Base-by-base conservation (phyloP, 192 early-diverging fungal species). In the Lobulomyces angularis region DNA sequence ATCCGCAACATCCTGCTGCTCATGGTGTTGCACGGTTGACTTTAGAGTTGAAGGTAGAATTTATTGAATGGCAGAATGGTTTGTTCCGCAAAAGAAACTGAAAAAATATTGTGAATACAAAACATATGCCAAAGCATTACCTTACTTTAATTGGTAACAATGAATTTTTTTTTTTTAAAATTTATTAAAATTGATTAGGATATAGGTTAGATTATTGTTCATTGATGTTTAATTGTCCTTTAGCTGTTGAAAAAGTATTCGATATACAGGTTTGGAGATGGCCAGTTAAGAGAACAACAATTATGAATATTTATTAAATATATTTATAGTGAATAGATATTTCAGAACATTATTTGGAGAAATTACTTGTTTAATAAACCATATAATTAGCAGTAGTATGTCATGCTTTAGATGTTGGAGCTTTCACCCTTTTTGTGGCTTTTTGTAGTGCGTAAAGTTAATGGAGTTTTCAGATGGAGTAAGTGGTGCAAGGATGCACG, bases 381-480 rank as follows among this genome's bases (percentile, higher is more conserved):
- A 97, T 69, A 89, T 90, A 55, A 97, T 97, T n/a, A 90, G 87
- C 94, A 20, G 62, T 92, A 21, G 91, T 86, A 53, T 80, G 88
- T 19, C 94, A 97, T 61, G 88, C 90, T 35, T 77, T 97, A 75
- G 94, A 97, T 59, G 90, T 97, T 24, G 94, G 94, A 48, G 94
- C 90, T 20, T 67, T 95, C 64, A 92, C 94, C 94, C 39, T 93
- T 97, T 71, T 67, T 97, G 59, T 97, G 89, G 78, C 79, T 95
- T 82, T 95, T 97, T 52, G 94, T 95, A 72, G 94, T 95, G 68
- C 88, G 94, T 58, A 90, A 89, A 91, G 63, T 65, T 90, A 48
- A 97, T 97, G 85, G 94, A 97, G 74, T 94, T 90, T 51, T 97
- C 94, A 62, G 94, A 97, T 58, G 88, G 94, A 56, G 90, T 94